Base-by-base conservation (phyloP, 1,284 basidiomycete species). In the Nidula niveotomentosa region DNA sequence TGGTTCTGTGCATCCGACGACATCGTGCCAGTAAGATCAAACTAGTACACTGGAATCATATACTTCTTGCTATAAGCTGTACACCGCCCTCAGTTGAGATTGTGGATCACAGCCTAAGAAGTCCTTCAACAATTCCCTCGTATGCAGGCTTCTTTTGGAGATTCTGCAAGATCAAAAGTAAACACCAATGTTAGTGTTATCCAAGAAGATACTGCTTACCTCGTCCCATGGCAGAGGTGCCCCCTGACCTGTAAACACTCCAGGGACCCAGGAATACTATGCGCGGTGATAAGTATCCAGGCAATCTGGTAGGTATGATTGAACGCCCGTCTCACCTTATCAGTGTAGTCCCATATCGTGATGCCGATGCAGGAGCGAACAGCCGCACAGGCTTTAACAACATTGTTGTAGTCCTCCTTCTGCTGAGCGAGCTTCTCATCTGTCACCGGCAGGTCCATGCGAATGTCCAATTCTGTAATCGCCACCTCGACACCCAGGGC, bases 381-480 rank as follows among this genome's bases (percentile, higher is more conserved):
- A 13, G 75, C 76, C 45, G 76, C 74, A 65, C 84, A 86, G 12
- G 83, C 80, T 5, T 68, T 60, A 50, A 84, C 71, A 53, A 85
- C 82, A 23, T 72, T 78, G 56, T 76, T 66, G 58, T 85, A 86
- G 64, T 86, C 83, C 48, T 67, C 69, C 65, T 78, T 69, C 62
- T 86, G 83, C 60, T 85, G 81, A 13, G 67, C 73, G 51, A 81
- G 69, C 15, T 76, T 65, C 7, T 72, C 77, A 10, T 68, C 61
- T 7, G 78, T 81, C n/a, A 70, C 72, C 9, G 82, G 83, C 9
- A 83, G 69, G 9, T 75, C 76, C 78, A 83, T 83, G 48, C 81
- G 75, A 58, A 85, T 79, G 62, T 86, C 83, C 49, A 86, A 72
- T 63, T 84, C 83, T 6, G 83, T 85, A 55, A 85, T 75, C 13